These are phyloP conservation scores for Cladophialophora yegresii DNA, from an alignment of 2,329 filamentous ascomycete species.

Conservation along the genomic window DNA sequence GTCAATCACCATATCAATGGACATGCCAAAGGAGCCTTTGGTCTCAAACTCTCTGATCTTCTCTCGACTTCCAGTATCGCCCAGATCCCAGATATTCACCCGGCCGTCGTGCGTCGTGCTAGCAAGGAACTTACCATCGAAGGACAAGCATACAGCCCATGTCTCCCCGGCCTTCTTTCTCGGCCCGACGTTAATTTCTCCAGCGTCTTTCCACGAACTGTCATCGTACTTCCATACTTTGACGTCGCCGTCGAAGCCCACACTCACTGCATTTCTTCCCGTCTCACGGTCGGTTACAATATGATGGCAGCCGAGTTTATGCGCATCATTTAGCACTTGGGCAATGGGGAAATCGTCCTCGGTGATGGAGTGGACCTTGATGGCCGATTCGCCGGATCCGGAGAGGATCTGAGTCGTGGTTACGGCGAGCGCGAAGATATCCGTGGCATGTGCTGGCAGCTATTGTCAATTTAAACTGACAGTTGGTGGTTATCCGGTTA, in stretches of 20 bases:
- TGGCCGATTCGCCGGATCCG: conserved; percentile 77
- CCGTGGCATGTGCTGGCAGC: conserved; percentile 72
- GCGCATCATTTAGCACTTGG: conserved; percentile 77
- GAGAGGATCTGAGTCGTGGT: conserved; percentile 75
- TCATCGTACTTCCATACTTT: conserved; percentile 73
- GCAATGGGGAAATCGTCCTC: conserved; percentile 71
- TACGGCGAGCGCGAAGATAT: conserved; percentile 80
- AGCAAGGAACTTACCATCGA: conserved; percentile 81
- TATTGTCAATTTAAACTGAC: conserved; percentile 26
- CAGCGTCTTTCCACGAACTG: conserved; percentile 57
- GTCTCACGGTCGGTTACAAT: conserved; percentile 66
- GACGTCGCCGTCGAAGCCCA: conserved; percentile 85
- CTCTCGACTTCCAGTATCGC: conserved; percentile 48
- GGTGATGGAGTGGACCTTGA: conserved; percentile 80
- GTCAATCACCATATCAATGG: conserved; percentile 69
- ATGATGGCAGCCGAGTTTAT: conserved; percentile 90
- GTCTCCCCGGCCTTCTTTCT: conserved; percentile 65
- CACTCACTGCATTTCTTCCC: conserved; percentile 74
- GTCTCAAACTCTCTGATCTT: conserved; percentile 86
- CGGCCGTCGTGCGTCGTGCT: conserved; percentile 83
- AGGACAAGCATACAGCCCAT: conserved; percentile 85
- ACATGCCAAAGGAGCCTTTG: conserved; percentile 86
- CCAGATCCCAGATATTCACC: conserved; percentile 81
- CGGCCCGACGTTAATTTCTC: conserved; percentile 43
- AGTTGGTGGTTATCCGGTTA: conserved; percentile 30